Base-by-base conservation (phyloP, 257 asterid genomes). In the Solanum paucissectum region DNA sequence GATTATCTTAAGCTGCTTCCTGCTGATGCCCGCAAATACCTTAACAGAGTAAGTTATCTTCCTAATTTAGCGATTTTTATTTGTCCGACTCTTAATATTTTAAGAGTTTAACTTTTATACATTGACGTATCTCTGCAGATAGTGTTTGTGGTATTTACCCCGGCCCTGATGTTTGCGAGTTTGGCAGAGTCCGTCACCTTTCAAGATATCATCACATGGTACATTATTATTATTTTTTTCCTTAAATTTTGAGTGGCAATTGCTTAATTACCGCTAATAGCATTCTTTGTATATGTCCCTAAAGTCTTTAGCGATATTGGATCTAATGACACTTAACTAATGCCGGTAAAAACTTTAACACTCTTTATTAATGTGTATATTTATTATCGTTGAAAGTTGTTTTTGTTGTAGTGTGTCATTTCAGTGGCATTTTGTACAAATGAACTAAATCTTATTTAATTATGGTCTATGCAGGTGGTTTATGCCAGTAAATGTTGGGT, bases 401-500 rank as follows among this genome's bases (percentile, higher is more conserved):
- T 36, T 36, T 36, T 36, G 37, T 36, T 36, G 38, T 36, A 5
- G 7, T 44, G 6, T 71, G 46, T 74, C 32, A 36, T 76, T 11
- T 76, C 2, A 40, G 55, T 76, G 27, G 27, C 46, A 16, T 40
- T n/a, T 0, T 0, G 3, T 14, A 12, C 13, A 72, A 0, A 40
- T 40, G 60, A 40, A 40, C 60, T 76, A 40, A 37, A 13, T 44
- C 64, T 79, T 25, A 42, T 1, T 79, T 21, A 42, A 37, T 1
- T 64, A 64, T 85, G 4, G 16, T 86, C 0, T 49, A 7, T 77
- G 6, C 88, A 96, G 98, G 98, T 96, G 99, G 99, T 96, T 95
- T 89, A 96, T 96, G 99, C 98, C 98, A 8, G 90, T 95, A 1
- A 96, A 95, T 87, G 89, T 95, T 79, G 99, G 95, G 49, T 9